These are phyloP conservation scores for Medakamo hakoo DNA, from an alignment of 139 green algal species.

Conservation along the genomic window DNA sequence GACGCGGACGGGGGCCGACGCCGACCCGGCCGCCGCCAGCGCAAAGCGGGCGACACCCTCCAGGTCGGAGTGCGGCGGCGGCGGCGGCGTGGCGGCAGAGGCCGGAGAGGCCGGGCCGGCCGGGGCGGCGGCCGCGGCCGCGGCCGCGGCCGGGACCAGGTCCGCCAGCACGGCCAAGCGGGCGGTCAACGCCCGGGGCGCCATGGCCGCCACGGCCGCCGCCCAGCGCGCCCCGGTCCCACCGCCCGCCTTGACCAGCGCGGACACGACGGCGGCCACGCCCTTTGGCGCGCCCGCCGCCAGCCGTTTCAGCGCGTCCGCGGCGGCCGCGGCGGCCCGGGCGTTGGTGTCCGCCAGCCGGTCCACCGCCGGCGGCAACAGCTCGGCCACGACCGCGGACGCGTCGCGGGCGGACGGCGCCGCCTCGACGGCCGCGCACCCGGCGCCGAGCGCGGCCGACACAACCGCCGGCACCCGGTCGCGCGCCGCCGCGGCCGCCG, in stretches of 20 bases:
- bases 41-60: not conserved
- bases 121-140: too few relatives aligned
- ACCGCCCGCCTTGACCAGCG: too few relatives aligned
- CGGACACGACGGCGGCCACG: too few relatives aligned
- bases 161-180: not conserved
- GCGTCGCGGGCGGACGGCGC: not conserved
- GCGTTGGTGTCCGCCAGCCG: not conserved
- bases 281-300: too few relatives aligned
- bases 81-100: too few relatives aligned
- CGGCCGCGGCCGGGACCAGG: not conserved
- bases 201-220: not conserved
- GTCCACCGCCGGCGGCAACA: not conserved
- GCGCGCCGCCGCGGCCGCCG: too few relatives aligned
- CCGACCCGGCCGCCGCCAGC: not conserved
- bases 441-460: too few relatives aligned
- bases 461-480: not conserved
- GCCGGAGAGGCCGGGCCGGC: not conserved
- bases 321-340: too few relatives aligned
- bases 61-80: not conserved
- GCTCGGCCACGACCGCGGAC: not conserved
- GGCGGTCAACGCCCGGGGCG: not conserved
- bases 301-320: not conserved
- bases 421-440: not conserved
- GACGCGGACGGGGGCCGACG: not conserved
- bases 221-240: too few relatives aligned